Evolutionary conservation across 2,329 filamentous ascomycete species (phyloP), one percentile per base, ranked within the genome.

Genomic region (Lecanosticta acicola): DNA sequence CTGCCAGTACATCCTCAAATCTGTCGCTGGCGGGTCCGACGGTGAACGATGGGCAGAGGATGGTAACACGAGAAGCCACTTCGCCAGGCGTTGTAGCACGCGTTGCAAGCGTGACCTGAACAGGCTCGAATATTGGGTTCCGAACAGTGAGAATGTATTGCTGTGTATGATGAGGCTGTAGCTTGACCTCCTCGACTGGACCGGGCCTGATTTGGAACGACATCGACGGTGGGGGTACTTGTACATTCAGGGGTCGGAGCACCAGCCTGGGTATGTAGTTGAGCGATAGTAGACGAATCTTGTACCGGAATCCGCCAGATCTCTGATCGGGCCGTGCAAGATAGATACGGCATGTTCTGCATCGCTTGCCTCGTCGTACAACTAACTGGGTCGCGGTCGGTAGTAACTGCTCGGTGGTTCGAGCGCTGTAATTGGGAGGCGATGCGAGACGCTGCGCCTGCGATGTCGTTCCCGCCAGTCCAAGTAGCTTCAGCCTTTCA

Each of bases 241-340:
- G 38, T 59, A 7, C 69, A 66, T 17, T 71, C 51, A 37, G 62
- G 61, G 84, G 81, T 40, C 80, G 79, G 57, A 96, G 79, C 21
- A 81, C 79, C 50, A 96, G 81, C 48, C 81, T 82, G 1, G 93
- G 93, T 52, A 98, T 87, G 68, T 94, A 91, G 63, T 84, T 88
- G 45, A 70, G 61, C 10, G 93, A 94, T 3, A 97, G 83, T 0
- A 97, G 78, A 44, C 87, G 85, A 66, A 98, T 96, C 60, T 91
- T 86, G 77, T 93, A 97, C 21, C 90, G 84, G 4, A 86, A 40
- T 42, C 85, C 91, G 38, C 82, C 81, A 24, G 94, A 83, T 67
- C 97, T 98, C 48, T 83, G 80, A 68, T 98, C 93, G 11, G 91
- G 93, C 65, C 94, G 94, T 50, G 88, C 86, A 57, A 98, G 84